A percentile compares a stretch with the other conserved stretches of the same genome.
Conservation (phyloP, 441 rosid genomes). For the Corymbia citriodora region DNA sequence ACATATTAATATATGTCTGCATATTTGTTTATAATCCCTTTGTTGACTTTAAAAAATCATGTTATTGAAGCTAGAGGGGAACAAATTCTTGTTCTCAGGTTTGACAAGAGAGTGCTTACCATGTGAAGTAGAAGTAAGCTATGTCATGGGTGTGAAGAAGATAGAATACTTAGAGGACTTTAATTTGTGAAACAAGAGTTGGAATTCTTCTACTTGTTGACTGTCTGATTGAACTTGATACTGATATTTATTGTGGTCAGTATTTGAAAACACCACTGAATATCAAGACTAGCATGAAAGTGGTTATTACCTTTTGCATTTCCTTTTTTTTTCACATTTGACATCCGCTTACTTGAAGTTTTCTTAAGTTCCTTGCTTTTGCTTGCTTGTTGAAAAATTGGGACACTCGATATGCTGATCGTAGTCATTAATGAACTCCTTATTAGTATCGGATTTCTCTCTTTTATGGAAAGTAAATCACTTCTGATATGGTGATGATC, state of each 20-base stretch:
- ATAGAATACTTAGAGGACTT: neutral
- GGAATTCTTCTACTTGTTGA: neutral
- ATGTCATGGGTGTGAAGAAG: neutral
- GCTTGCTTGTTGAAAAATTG: neutral
- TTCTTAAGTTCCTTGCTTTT: neutral
- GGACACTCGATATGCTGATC: neutral
- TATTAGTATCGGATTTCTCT: neutral
- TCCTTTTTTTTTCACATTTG: neutral
- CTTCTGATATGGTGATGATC: neutral
- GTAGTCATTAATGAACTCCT: neutral
- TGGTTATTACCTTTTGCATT: neutral
- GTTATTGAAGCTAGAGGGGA: neutral
- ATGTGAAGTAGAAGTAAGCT: neutral
- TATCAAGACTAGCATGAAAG: neutral
- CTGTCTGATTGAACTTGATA: neutral
- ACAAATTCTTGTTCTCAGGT: neutral
- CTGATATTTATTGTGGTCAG: neutral
- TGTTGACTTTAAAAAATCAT: neutral
- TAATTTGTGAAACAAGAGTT: neutral
- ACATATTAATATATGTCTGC: fast-evolving
- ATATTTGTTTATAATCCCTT: neutral
- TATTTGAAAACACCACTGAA: neutral
- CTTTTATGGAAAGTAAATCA: neutral
- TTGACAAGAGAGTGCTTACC: neutral
- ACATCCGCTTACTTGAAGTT: neutral